Percentiles rank a stretch among this genome's conserved stretches.
Evolutionary conservation across 805 yeast genomes (phyloP).

Genomic region (Schwanniomyces occidentalis): DNA sequence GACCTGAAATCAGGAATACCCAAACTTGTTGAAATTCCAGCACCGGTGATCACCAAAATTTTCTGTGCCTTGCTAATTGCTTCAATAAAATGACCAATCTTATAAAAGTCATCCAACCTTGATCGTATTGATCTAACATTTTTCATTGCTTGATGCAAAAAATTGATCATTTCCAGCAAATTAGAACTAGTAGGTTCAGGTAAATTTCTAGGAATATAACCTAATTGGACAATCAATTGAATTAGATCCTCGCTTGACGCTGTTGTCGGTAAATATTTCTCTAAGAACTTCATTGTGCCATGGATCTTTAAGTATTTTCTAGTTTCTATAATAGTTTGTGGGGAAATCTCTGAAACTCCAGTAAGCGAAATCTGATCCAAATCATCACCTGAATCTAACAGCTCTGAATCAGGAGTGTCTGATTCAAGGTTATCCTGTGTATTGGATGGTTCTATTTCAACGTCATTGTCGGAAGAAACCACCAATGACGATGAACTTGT

Average conservation of each 20-base stretch:
- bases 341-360: constrained; percentile 8
- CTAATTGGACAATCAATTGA: constrained; percentile 59
- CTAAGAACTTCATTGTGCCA: constrained; percentile 63
- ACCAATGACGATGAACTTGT: constrained; percentile 1
- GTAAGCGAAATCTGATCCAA: constrained; percentile 10
- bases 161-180: constrained; percentile 48
- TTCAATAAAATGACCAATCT: constrained; percentile 58
- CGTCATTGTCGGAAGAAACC: not conserved
- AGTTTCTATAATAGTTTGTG: constrained; percentile 21
- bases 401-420: constrained; percentile 5
- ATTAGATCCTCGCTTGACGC: constrained; percentile 60
- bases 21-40: constrained; percentile 45
- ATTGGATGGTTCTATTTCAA: too few species aligned
- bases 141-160: constrained; percentile 63
- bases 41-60: constrained; percentile 44
- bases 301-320: constrained; percentile 52
- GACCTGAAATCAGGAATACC: constrained; percentile 49
- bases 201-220: constrained; percentile 47
- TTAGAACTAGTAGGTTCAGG: constrained; percentile 30
- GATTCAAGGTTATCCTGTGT: constrained; percentile 1
- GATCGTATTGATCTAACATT: constrained; percentile 59
- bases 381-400: constrained; percentile 5
- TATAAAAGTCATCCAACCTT: constrained; percentile 52
- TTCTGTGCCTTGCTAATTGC: constrained; percentile 52
- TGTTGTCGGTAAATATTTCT: constrained; percentile 58